Percentiles rank a stretch among this genome's conserved stretches.
Evolutionary conservation across 345 rosid species (phyloP).

Genomic region (Rhizophora mangle): DNA sequence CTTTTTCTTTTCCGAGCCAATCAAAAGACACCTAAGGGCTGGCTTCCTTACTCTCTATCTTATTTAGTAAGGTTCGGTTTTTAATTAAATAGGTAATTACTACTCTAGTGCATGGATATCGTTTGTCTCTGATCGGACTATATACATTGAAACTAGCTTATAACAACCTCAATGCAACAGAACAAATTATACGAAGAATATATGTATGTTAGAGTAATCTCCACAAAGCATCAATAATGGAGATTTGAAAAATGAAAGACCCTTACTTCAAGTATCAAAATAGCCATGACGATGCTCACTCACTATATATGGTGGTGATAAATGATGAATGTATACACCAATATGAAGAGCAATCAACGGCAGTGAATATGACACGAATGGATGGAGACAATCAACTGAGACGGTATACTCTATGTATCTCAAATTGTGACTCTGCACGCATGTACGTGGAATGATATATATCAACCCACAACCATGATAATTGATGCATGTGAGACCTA

Average conservation of each 20-base stretch:
- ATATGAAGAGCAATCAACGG: constrained; percentile 23
- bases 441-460: not conserved
- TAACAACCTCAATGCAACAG: no score
- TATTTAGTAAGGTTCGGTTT: no score
- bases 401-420: not conserved
- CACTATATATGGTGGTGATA: not conserved
- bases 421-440: constrained; percentile 1
- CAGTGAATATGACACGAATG: constrained; percentile 7
- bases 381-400: constrained; percentile 20
- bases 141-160: no score
- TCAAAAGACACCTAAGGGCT: no score
- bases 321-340: constrained; percentile 24
- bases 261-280: constrained; percentile 12
- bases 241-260: constrained; percentile 21
- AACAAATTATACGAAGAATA: no score
- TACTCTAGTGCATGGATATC: no score
- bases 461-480: constrained; percentile 3
- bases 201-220: no score
- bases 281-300: constrained; percentile 18
- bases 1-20: no score
- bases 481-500: constrained; percentile 32
- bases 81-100: no score
- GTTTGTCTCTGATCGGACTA: no score
- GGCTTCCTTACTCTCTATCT: no score
- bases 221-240: constrained; percentile 18